Evolutionary conservation across 768 basidiomycete species (phyloP), one percentile per base, ranked within the genome.

Genomic region (Suillus plorans): DNA sequence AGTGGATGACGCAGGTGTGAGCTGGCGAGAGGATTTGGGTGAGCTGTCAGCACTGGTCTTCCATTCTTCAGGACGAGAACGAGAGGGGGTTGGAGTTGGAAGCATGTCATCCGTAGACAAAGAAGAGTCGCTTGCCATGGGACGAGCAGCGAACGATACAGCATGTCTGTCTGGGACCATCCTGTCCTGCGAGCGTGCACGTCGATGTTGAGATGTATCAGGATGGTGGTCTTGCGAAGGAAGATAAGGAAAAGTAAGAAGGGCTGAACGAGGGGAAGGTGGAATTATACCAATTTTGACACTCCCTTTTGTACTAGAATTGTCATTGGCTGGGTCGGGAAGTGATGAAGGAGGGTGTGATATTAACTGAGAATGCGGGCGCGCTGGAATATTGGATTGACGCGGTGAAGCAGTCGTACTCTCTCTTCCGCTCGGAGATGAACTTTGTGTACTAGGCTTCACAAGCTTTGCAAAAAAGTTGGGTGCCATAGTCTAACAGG

Each of bases 381-480:
- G 66, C 42, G 61, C 31, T 3, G 44, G 3, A 2, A 59, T 36
- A 5, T 63, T 61, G 10, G 36, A 8, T 0, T 64, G 8, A 5
- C 57, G 45, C 0, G 59, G 52, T 7, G 67, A 63, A 14, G 49
- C 14, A 6, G 49, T 20, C 5, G n/a, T 7, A 10, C 53, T 60
- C 9, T 64, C 65, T 18, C 34, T 45, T 28, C 39, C 39, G 1
- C 18, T 47, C 39, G 69, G 57, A 4, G 73, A 60, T 49, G 63
- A 36, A 12, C 36, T 37, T 37, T 61, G 61, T 0, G 74, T n/a
- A 50, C 25, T 50, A n/a, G 63, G 66, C 36, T 66, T 73, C 59
- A 76, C 73, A 47, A 76, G 70, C 61, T 76, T 76, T 45, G 74
- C 59, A 60, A 76, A 73, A 67, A 76, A 76, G 34, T 68, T 69